Evolutionary conservation across 2,329 filamentous ascomycete species (phyloP).

Genomic region (Fusarium gaditjirri): DNA sequence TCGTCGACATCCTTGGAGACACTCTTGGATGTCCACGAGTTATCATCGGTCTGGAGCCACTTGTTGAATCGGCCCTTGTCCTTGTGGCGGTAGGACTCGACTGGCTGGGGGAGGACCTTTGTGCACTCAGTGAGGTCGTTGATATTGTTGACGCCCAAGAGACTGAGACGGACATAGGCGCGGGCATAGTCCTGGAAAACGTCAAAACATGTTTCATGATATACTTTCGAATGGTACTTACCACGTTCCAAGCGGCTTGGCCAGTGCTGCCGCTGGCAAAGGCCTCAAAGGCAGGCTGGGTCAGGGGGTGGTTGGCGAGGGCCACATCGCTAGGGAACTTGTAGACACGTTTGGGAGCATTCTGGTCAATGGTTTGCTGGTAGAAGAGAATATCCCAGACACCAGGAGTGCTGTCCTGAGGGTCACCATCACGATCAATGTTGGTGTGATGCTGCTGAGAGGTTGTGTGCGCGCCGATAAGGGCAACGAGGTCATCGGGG

Average conservation of each 20-base stretch:
- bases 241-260: conserved; percentile 55
- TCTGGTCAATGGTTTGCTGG: conserved; percentile 49
- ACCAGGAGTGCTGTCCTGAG: conserved; percentile 63
- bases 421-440: conserved; percentile 51
- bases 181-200: conserved; percentile 57
- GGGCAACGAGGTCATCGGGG: conserved; percentile 61
- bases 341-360: conserved; percentile 51
- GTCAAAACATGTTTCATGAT: background rate
- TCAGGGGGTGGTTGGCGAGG: conserved; percentile 52
- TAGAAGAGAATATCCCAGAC: conserved; percentile 66
- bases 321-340: conserved; percentile 56
- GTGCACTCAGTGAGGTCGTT: conserved; percentile 66
- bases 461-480: conserved; percentile 65
- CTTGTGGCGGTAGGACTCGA: conserved; percentile 25
- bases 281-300: conserved; percentile 50
- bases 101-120: conserved; percentile 57
- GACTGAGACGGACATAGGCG: conserved; percentile 64
- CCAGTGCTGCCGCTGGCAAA: conserved; percentile 49
- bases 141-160: conserved; percentile 67
- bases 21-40: conserved; percentile 43
- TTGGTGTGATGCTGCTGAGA: conserved; percentile 61
- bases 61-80: conserved; percentile 41
- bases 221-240: conserved; percentile 37
- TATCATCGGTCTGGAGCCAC: conserved; percentile 44
- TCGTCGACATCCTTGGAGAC: conserved; percentile 38